Evolutionary conservation across 1,139 yeast genomes (phyloP).

Genomic region (Candida frijolesensis): DNA sequence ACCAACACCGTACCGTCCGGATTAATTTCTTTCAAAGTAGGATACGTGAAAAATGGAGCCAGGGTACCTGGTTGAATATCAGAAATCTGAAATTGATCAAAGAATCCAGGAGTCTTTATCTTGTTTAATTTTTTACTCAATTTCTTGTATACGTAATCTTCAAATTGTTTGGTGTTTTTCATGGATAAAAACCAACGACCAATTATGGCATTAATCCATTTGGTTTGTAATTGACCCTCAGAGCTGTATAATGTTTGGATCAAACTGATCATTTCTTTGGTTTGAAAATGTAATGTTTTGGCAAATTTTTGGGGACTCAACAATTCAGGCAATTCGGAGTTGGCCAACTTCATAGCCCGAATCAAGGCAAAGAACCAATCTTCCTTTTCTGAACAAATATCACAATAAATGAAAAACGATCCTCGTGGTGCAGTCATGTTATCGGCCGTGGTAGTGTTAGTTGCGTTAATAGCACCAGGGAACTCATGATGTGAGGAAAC

Average conservation of each 20-base stretch:
- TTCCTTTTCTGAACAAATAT: constrained; percentile 79
- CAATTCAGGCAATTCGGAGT: constrained; percentile 18
- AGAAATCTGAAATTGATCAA: constrained; percentile 78
- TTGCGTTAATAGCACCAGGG: background rate
- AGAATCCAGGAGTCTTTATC: constrained; percentile 82
- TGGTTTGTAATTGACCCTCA: constrained; percentile 79
- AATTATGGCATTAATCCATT: constrained; percentile 86
- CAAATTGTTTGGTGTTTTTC: constrained; percentile 69
- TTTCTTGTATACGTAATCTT: constrained; percentile 55
- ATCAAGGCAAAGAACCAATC: constrained; percentile 88
- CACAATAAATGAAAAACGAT: constrained; percentile 75
- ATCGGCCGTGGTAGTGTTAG: background rate
- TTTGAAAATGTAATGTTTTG: constrained; percentile 68
- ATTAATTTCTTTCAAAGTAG: constrained; percentile 65
- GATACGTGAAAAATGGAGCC: constrained; percentile 79
- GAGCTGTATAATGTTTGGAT: constrained; percentile 79
- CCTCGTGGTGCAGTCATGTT: constrained; percentile 48
- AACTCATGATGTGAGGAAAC: constrained; percentile 1
- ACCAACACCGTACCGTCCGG: constrained; percentile 82
- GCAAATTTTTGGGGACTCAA: constrained; percentile 55
- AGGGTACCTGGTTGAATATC: constrained; percentile 76
- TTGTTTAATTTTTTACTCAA: constrained; percentile 74
- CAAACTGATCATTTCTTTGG: constrained; percentile 69
- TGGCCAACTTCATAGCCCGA: constrained; percentile 60
- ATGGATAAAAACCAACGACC: constrained; percentile 81